Conservation (phyloP, 345 rosid genomes). For the Moricandia arvensis region DNA sequence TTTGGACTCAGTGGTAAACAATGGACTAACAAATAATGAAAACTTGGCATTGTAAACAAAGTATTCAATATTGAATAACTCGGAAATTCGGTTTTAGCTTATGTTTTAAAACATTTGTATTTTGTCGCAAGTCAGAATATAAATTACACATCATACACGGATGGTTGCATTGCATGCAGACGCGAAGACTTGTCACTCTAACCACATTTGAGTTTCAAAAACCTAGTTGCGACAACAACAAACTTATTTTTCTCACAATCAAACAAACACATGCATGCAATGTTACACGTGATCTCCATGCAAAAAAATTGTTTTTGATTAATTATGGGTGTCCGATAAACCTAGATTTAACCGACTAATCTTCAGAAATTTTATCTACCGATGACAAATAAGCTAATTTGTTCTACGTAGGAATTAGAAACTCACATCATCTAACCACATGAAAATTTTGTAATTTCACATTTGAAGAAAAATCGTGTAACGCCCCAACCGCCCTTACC, state of each 20-base stretch:
- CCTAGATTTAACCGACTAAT: no score
- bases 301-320: no score
- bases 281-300: constrained; percentile 27
- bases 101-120: not conserved
- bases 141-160: constrained; percentile 20
- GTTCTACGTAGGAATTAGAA: no score
- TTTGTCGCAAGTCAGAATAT: constrained; percentile 2
- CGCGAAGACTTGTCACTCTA: constrained; percentile 30
- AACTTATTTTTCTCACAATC: not conserved
- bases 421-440: no score
- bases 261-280: not conserved
- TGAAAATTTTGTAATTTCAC: no score
- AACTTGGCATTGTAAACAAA: not conserved
- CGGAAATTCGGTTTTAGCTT: not conserved
- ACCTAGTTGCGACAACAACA: constrained; percentile 19
- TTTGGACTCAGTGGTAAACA: not conserved
- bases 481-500: no score
- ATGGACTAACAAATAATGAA: not conserved
- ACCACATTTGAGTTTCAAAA: constrained; percentile 14
- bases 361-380: no score
- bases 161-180: constrained; percentile 12
- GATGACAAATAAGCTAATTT: no score
- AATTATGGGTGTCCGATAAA: no score
- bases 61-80: not conserved
- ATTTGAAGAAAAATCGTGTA: no score